A percentile compares a stretch with the other conserved stretches of the same genome.
Conservation (phyloP, 352 stramenopile genomes). For the Pythium volutum region DNA sequence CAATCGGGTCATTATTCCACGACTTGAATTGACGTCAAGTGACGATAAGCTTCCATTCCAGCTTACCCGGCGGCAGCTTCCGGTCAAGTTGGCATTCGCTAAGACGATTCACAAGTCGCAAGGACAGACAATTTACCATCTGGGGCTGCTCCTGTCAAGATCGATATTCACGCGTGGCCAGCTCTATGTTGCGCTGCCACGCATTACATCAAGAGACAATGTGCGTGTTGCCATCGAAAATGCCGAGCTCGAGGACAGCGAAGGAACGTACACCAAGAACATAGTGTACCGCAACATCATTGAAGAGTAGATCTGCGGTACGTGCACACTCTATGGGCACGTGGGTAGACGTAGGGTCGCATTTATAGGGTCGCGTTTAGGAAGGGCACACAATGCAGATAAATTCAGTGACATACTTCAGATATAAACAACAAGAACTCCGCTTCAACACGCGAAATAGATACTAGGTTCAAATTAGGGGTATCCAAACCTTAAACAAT, state of each 20-base stretch:
- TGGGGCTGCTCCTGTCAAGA: neutral
- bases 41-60: constrained; percentile 12
- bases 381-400: too few relatives aligned
- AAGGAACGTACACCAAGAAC: neutral
- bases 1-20: too few relatives aligned
- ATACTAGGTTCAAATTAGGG: too few relatives aligned
- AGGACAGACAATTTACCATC: constrained; percentile 1
- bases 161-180: constrained; percentile 2
- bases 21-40: too few relatives aligned
- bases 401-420: too few relatives aligned
- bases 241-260: neutral
- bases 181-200: constrained; percentile 3
- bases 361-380: too few relatives aligned
- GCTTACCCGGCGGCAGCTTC: neutral
- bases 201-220: neutral
- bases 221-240: neutral
- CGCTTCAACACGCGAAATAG: too few relatives aligned
- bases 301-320: too few relatives aligned
- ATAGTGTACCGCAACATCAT: neutral
- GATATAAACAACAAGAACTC: too few relatives aligned
- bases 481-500: too few relatives aligned
- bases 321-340: too few relatives aligned
- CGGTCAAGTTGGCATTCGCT: constrained; percentile 1
- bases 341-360: too few relatives aligned
- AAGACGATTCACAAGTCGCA: constrained; percentile 8